Base-by-base conservation (phyloP, 1,139 yeast species). In the Nakaseomyces uthaithaninus region DNA sequence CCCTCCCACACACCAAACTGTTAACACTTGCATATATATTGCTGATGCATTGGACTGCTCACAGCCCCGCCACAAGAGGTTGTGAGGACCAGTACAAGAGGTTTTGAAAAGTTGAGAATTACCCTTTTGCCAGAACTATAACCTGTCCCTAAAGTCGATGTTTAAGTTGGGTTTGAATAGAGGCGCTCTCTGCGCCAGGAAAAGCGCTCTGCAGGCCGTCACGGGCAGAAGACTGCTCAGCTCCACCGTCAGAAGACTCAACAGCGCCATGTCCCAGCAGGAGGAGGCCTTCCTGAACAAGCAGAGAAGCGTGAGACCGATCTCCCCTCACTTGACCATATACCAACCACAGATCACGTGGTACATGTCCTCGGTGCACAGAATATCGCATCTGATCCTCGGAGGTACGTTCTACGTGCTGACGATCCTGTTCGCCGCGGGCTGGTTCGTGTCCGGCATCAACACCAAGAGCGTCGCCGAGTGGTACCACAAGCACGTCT, bases 261-360 rank as follows among this genome's bases (percentile, higher is more conserved):
- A 31, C 17, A 11, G 17, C 5, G 17, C 20, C n/a, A 31, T 31
- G 35, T 19, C 31, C 10, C 16, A 17, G 10, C 33, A 75, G 54
- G 91, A 82, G 54, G 74, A 80, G 52, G 74, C 72, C 30, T 71
- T 85, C 45, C 74, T 87, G 50, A 72, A 77, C 48, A 77, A 80
- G 42, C 97, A 87, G 69, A 79, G 97, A 65, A 72, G 71, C 54
- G 75, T 76, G 67, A 78, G 97, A 67, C 96, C 96, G 39, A 66
- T 73, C 33, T 85, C 95, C 34, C 96, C 96, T 45, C 94, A 87
- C 63, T 73, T 87, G 60, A 65, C 75, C 45, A 86, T 89, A 60
- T 87, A 87, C 69, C 69, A 85, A 68, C 89, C 89, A 40, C 95
- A 87, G 68, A 63, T 87, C 51, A 84, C 95, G 38, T 72, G 79